Conservation (phyloP, 495 filamentous ascomycete species). For the Aspergillus ellipticus region DNA sequence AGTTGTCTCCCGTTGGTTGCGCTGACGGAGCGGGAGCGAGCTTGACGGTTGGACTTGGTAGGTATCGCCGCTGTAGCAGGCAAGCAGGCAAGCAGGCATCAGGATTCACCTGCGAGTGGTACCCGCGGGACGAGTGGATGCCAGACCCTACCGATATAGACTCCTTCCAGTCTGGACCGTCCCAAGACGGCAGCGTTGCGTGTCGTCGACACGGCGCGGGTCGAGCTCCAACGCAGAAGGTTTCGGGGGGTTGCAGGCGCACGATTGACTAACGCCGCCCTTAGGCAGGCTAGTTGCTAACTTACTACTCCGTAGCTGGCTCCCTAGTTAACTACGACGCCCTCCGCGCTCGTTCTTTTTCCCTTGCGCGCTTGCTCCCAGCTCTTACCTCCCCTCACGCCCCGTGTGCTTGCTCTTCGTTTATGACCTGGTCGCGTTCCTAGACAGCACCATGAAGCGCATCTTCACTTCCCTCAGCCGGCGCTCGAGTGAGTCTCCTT, state of each 20-base stretch:
- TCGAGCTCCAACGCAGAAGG: neutral
- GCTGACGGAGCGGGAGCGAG: neutral
- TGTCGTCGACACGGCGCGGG: constrained; percentile 9
- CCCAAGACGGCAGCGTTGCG: constrained; percentile 6
- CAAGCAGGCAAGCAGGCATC: neutral
- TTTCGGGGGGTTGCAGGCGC: neutral
- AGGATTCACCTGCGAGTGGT: neutral
- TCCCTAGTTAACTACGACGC: neutral
- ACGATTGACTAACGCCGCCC: neutral
- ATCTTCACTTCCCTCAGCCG: constrained; percentile 35
- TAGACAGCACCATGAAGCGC: constrained; percentile 36
- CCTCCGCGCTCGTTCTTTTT: neutral
- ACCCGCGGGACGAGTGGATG: neutral
- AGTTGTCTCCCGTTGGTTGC: neutral
- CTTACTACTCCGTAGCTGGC: too few relatives aligned
- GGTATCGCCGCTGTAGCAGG: neutral
- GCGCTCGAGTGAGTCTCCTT: constrained; percentile 25
- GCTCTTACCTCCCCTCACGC: neutral
- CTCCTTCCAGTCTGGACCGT: neutral
- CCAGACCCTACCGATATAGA: neutral
- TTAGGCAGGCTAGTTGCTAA: neutral
- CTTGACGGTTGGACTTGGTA: neutral
- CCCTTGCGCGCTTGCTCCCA: neutral
- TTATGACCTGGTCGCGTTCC: neutral
- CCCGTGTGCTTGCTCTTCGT: neutral